phyloP scores from a whole-genome alignment of 2,329 filamentous ascomycete species.

The Pseudogymnoascus sp. region DNA sequence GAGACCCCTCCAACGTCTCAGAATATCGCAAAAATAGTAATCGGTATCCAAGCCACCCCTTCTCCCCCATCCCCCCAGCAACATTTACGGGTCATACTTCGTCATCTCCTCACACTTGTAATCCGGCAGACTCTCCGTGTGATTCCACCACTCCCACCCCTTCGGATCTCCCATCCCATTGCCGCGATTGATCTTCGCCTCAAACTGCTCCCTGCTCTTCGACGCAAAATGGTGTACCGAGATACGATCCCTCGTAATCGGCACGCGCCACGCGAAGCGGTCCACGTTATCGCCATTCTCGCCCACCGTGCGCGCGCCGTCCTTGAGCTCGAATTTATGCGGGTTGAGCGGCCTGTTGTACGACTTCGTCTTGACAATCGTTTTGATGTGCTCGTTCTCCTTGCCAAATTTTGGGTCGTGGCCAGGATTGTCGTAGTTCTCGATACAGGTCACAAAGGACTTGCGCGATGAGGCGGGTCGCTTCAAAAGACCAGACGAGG shows the following conservation, averaged over 20 bases:
- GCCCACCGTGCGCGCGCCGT: slow-evolving; percentile 20
- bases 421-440: slow-evolving; percentile 16
- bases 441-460: slow-evolving; percentile 25
- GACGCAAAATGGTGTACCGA: slow-evolving; percentile 28
- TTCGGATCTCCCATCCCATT: slow-evolving; percentile 23
- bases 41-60: background rate
- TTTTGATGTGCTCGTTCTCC: slow-evolving; percentile 27
- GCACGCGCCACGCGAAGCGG: slow-evolving; percentile 19
- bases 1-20: background rate
- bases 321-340: slow-evolving; percentile 20
- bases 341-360: slow-evolving; percentile 17
- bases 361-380: slow-evolving; percentile 24
- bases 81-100: slow-evolving; percentile 18
- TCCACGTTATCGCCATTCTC: slow-evolving; percentile 22
- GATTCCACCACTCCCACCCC: slow-evolving; percentile 20
- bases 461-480: slow-evolving; percentile 21
- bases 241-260: slow-evolving; percentile 25
- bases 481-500: slow-evolving; percentile 21
- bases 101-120: slow-evolving; percentile 22
- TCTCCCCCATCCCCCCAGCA: background rate
- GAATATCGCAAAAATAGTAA: background rate
- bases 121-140: slow-evolving; percentile 21
- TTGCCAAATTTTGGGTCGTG: slow-evolving; percentile 14
- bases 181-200: slow-evolving; percentile 23
- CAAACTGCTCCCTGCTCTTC: slow-evolving; percentile 28